A percentile compares a stretch with the other conserved stretches of the same genome.
phyloP scores from a whole-genome alignment of 2,329 filamentous ascomycete species.

The Penicillium capsulatum region DNA sequence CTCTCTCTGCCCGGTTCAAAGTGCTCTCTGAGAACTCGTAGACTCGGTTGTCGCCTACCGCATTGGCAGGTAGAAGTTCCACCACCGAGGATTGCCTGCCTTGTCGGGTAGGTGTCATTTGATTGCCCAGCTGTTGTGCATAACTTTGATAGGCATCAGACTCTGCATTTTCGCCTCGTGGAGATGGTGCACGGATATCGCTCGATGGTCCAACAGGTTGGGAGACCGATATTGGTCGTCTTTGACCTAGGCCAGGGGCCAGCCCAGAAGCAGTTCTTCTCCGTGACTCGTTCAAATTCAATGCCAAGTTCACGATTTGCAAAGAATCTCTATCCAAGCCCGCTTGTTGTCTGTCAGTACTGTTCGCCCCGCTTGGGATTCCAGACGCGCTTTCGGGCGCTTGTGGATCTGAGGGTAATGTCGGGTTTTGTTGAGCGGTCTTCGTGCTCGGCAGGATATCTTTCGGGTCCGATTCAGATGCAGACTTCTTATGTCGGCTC shows the following conservation, averaged over 20 bases:
- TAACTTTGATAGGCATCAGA: slow-evolving; percentile 18
- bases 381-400: slow-evolving; percentile 14
- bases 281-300: slow-evolving; percentile 78
- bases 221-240: slow-evolving; percentile 31
- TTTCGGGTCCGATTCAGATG: slow-evolving; percentile 30
- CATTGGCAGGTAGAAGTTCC: slow-evolving; percentile 28
- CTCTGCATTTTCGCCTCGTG: slow-evolving; percentile 13
- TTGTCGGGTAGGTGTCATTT: slow-evolving; percentile 13
- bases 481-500: slow-evolving; percentile 31
- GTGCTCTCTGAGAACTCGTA: slow-evolving; percentile 71
- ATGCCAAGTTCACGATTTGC: slow-evolving; percentile 87
- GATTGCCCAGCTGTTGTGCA: slow-evolving; percentile 25
- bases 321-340: slow-evolving; percentile 68
- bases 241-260: slow-evolving; percentile 46
- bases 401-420: slow-evolving; percentile 9
- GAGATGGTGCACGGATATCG: slow-evolving; percentile 19
- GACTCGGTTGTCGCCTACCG: slow-evolving; percentile 33
- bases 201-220: slow-evolving; percentile 19
- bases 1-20: slow-evolving; percentile 74
- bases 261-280: slow-evolving; percentile 57
- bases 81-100: slow-evolving; percentile 21
- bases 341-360: slow-evolving; percentile 10
- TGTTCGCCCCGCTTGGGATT: no score
- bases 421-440: slow-evolving; percentile 9
- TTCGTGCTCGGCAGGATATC: slow-evolving; percentile 7